phyloP scores from a whole-genome alignment of 2,329 filamentous ascomycete genomes.

The Botrytis squamosa region DNA sequence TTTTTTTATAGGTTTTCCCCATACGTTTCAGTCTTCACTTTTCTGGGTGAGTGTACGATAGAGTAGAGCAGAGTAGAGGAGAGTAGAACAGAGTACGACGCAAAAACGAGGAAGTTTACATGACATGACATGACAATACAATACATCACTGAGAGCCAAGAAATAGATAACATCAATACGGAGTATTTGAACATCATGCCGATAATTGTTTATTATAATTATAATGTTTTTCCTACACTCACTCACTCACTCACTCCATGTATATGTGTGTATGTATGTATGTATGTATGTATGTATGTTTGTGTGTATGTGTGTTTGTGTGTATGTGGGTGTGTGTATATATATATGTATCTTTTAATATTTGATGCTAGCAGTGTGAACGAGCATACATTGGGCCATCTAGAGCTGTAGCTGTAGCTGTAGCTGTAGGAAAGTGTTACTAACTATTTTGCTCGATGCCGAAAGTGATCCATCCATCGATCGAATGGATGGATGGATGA shows the following conservation, averaged over 20 bases:
- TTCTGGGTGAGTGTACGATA: background rate
- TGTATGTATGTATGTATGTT: background rate
- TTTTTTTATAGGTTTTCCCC: background rate
- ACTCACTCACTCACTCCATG: no score
- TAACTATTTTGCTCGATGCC: background rate
- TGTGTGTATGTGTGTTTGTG: background rate
- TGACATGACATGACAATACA: background rate
- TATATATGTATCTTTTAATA: background rate
- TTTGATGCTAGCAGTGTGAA: background rate
- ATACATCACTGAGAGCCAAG: no score
- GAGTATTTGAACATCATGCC: no score
- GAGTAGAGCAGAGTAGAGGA: background rate
- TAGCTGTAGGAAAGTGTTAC: background rate
- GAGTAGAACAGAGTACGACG: background rate
- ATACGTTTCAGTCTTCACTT: background rate
- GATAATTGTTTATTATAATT: no score
- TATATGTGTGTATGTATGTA: no score
- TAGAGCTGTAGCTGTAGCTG: no score
- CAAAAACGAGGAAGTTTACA: background rate
- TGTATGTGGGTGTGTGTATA: no score
- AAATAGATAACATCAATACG: no score
- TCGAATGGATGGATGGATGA: background rate
- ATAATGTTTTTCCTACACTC: background rate
- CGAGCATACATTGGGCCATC: background rate
- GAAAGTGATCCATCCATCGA: background rate